These are phyloP conservation scores for Aspergillus melleus DNA, from an alignment of 2,329 filamentous ascomycete species.

Conservation along the genomic window DNA sequence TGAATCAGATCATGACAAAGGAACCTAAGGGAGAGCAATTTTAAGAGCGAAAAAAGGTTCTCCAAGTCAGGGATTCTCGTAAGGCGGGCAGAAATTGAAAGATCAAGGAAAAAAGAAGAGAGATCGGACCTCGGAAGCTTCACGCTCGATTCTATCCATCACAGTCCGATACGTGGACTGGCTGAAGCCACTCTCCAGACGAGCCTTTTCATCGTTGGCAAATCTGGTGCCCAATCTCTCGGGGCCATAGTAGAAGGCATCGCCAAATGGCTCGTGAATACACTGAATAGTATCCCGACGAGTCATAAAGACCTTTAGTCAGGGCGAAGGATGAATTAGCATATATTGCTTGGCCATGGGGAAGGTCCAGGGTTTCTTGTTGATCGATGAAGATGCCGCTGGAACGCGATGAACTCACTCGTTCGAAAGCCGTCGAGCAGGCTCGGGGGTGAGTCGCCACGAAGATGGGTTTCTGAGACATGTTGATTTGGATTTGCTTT, in stretches of 20 bases:
- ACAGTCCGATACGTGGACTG: slow-evolving; percentile 59
- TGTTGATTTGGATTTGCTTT: slow-evolving; percentile 34
- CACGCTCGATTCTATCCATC: slow-evolving; percentile 71
- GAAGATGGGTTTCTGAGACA: slow-evolving; percentile 83
- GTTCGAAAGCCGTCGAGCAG: slow-evolving; percentile 95
- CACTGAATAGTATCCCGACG: slow-evolving; percentile 77
- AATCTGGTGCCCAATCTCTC: slow-evolving; percentile 82
- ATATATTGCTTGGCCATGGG: neutral
- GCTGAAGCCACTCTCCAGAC: slow-evolving; percentile 45
- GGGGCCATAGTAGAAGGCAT: slow-evolving; percentile 93
- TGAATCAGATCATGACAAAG: neutral
- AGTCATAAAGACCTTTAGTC: slow-evolving; percentile 89
- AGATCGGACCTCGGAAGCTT: slow-evolving; percentile 69
- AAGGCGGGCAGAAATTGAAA: slow-evolving; percentile 3
- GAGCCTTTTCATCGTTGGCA: slow-evolving; percentile 62
- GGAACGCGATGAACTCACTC: slow-evolving; percentile 56
- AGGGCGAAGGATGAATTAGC: neutral
- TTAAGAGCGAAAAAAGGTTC: neutral
- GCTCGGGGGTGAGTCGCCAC: slow-evolving; percentile 91
- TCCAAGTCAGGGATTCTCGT: neutral
- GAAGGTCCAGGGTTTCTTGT: neutral
- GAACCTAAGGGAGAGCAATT: neutral
- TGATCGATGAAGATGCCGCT: neutral
- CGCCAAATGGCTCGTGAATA: slow-evolving; percentile 93
- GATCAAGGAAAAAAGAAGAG: slow-evolving; percentile 20